Conservation (phyloP, 768 basidiomycete species). For the Russula dissimulans region DNA sequence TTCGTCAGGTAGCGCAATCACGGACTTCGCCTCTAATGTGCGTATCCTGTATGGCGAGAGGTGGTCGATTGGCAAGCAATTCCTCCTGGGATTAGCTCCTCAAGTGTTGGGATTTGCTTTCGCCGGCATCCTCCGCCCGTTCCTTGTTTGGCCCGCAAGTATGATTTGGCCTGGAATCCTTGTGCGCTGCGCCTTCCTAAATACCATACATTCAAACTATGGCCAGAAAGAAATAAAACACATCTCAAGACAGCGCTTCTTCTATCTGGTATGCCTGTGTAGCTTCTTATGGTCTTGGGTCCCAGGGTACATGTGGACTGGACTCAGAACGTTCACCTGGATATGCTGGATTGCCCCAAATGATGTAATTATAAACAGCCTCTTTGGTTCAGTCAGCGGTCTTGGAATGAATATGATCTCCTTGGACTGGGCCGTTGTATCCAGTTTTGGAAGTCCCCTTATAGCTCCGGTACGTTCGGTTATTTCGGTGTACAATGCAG, state of each 20-base stretch:
- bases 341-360: constrained; percentile 85
- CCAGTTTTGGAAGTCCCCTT: constrained; percentile 66
- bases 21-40: constrained; percentile 60
- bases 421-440: constrained; percentile 81
- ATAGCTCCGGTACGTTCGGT: constrained; percentile 73
- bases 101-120: constrained; percentile 64
- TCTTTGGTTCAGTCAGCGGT: constrained; percentile 66
- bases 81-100: constrained; percentile 51
- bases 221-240: constrained; percentile 58
- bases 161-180: constrained; percentile 89
- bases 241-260: constrained; percentile 73
- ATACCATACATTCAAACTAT: constrained; percentile 75
- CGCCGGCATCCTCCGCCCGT: constrained; percentile 66
- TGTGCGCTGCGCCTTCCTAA: constrained; percentile 80
- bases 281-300: constrained; percentile 70
- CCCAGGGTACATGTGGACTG: constrained; percentile 81
- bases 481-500: too few species aligned
- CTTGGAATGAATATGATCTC: constrained; percentile 77
- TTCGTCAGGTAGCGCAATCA: constrained; percentile 55
- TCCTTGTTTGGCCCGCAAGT: constrained; percentile 76
- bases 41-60: constrained; percentile 57
- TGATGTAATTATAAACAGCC: constrained; percentile 59
- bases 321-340: constrained; percentile 81
- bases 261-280: constrained; percentile 47
- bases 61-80: constrained; percentile 47